Conservation (phyloP, 768 basidiomycete species). For the Gloeophyllum trabeum region DNA sequence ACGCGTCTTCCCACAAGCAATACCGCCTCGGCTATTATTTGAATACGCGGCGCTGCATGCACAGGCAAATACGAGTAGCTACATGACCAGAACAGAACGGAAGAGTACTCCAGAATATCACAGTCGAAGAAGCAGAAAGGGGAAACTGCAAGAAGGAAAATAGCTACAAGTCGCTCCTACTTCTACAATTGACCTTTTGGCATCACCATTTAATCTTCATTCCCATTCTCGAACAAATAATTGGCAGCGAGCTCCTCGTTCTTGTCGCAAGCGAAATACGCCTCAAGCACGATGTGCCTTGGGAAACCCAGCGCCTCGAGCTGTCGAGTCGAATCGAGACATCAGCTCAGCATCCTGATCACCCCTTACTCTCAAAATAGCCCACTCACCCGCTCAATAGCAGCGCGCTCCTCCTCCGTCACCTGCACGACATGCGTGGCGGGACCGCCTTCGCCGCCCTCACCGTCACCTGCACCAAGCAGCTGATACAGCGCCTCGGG, state of each 20-base stretch:
- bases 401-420: conserved; percentile 78
- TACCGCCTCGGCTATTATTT: no score
- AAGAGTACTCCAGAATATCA: no score
- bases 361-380: background rate
- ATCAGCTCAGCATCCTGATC: background rate
- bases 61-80: no score
- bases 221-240: conserved; percentile 71
- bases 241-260: conserved; percentile 96
- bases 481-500: conserved; percentile 60
- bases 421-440: conserved; percentile 62
- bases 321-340: conserved; percentile 38
- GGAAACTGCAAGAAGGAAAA: no score
- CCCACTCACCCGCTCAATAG: conserved; percentile 73
- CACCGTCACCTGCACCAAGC: conserved; percentile 37
- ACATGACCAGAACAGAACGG: no score
- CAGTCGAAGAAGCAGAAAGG: no score
- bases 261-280: conserved; percentile 92
- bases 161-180: no score
- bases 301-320: conserved; percentile 83
- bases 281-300: conserved; percentile 71
- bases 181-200: no score
- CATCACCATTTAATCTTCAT: conserved; percentile 38
- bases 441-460: conserved; percentile 25
- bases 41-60: no score
- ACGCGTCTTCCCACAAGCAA: no score